Evolutionary conservation across 2,329 filamentous ascomycete species (phyloP).

Genomic region (Cladobotryum mycophilum): DNA sequence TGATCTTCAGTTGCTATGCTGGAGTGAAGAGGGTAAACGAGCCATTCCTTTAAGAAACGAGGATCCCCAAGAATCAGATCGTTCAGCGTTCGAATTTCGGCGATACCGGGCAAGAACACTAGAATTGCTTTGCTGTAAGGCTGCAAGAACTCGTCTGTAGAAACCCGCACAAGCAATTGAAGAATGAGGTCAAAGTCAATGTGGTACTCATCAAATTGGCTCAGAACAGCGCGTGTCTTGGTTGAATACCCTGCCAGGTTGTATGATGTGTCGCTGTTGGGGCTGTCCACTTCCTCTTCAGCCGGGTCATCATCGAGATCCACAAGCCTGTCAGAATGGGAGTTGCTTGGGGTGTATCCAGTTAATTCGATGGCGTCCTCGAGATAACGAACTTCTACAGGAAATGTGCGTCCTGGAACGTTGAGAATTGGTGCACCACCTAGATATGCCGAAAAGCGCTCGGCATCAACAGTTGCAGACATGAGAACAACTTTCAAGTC

Average conservation of each 20-base stretch:
- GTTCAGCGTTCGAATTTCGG: conserved; percentile 83
- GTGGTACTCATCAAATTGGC: conserved; percentile 80
- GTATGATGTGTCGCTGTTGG: conserved; percentile 53
- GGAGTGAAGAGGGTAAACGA: conserved; percentile 85
- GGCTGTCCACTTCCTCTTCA: conserved; percentile 45
- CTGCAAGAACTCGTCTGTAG: conserved; percentile 57
- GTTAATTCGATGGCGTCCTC: conserved; percentile 91
- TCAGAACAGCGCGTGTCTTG: conserved; percentile 67
- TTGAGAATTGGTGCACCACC: conserved; percentile 79
- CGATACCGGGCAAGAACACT: conserved; percentile 92
- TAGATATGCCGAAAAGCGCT: conserved; percentile 84
- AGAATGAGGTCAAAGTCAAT: conserved; percentile 86
- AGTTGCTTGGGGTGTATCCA: conserved; percentile 54
- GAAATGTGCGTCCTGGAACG: conserved; percentile 89
- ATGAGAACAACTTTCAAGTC: conserved; percentile 92
- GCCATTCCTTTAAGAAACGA: conserved; percentile 70
- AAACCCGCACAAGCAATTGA: conserved; percentile 70
- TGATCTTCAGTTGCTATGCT: conserved; percentile 95
- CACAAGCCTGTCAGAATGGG: conserved; percentile 45
- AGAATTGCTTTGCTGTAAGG: conserved; percentile 83
- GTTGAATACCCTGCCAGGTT: conserved; percentile 67
- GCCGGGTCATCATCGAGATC: conserved; percentile 57
- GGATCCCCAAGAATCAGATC: conserved; percentile 75
- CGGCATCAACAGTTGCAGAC: conserved; percentile 94
- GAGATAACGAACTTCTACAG: conserved; percentile 78